A percentile compares a stretch with the other conserved stretches of the same genome.
Conservation (phyloP, 1,139 yeast genomes). For the Geotrichum bryndzae region DNA sequence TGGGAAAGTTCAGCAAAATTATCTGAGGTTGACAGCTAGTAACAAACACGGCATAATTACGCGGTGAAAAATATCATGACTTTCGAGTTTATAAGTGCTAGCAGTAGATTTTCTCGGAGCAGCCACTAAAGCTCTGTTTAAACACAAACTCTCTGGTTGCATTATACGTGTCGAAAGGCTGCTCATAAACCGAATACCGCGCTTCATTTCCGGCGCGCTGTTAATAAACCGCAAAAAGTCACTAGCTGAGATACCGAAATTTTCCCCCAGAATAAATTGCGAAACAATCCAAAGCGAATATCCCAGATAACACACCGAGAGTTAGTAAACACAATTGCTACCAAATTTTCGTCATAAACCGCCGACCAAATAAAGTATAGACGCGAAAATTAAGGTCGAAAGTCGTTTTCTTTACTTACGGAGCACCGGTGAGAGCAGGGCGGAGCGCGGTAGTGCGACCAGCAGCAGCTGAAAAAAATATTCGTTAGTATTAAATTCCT, state of each 20-base stretch:
- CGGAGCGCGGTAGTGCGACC: slow-evolving; percentile 22
- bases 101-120: too few species aligned
- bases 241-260: not conserved
- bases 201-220: not conserved
- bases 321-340: not conserved
- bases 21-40: not conserved
- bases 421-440: slow-evolving; percentile 24
- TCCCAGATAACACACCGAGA: not conserved
- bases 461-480: slow-evolving; percentile 12
- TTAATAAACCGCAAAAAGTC: not conserved
- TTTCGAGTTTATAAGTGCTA: not conserved
- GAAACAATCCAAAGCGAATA: not conserved
- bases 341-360: not conserved
- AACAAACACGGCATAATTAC: not conserved
- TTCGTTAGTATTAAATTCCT: not conserved
- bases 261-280: not conserved
- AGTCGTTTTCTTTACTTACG: slow-evolving; percentile 17
- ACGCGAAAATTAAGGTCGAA: not conserved
- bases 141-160: not conserved
- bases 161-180: not conserved
- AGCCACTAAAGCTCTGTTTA: not conserved
- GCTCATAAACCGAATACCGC: not conserved
- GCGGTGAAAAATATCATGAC: not conserved
- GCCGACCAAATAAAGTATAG: not conserved
- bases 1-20: not conserved